A percentile compares a stretch with the other conserved stretches of the same genome.
Evolutionary conservation across 257 asterid species (phyloP).

Genomic region (Solanum medicagineum): DNA sequence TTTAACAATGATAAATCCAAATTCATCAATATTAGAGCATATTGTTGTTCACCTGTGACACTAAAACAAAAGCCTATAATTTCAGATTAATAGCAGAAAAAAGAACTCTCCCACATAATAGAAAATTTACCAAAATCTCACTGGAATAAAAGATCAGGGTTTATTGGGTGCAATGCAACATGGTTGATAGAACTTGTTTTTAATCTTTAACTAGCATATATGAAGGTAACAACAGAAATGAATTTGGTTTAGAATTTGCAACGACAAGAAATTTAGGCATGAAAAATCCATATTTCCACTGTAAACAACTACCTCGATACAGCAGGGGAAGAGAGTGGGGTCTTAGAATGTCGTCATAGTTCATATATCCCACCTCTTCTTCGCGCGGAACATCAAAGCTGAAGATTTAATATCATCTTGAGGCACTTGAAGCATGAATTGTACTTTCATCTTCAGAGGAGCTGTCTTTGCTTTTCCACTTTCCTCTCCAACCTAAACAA

Average conservation of each 20-base stretch:
- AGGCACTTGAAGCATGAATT: constrained; percentile 92
- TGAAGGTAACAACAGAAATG: not conserved
- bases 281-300: not conserved
- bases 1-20: not conserved
- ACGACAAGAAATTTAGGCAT: not conserved
- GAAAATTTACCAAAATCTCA: not conserved
- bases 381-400: constrained; percentile 72
- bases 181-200: not conserved
- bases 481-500: constrained; percentile 72
- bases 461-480: constrained; percentile 66
- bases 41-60: not conserved
- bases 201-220: not conserved
- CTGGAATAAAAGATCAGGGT: not conserved
- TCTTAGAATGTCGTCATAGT: not conserved
- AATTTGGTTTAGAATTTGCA: not conserved
- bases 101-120: not conserved
- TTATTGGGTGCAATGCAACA: not conserved
- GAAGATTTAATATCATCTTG: constrained; percentile 69
- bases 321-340: not conserved
- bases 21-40: not conserved
- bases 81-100: not conserved
- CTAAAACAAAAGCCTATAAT: not conserved
- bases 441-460: constrained; percentile 92
- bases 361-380: constrained; percentile 91
- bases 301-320: not conserved